Evolutionary conservation across 148 eudicot genomes (phyloP), one percentile per base, ranked within the genome.

Genomic region (Fagopyrum esculentum): DNA sequence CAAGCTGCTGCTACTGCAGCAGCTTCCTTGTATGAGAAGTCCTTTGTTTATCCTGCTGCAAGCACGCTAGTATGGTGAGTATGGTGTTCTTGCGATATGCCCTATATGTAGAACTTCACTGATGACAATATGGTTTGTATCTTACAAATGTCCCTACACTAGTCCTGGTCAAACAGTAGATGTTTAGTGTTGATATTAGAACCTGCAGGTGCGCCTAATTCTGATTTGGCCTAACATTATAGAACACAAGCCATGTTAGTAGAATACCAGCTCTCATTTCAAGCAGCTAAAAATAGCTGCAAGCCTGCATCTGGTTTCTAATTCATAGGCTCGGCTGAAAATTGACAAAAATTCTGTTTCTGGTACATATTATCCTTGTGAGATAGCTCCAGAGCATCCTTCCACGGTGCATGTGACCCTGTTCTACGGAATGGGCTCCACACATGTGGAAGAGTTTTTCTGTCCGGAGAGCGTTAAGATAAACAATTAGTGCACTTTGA

Each of bases 1-100:
- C 84, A 92, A 11, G 87, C 87, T 84, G 99, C 99, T 77, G 98
- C 96, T 50, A 90, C 98, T n/a, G 83, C 96, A 6, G 99, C 99
- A 54, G 98, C 99, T 9, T 77, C 97, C 29, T 69, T 95, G 30
- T 95, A 95, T 81, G 89, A 84, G 82, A 95, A 82, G 82, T 95
- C 99, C 77, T 85, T 86, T 81, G 98, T 95, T 50, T 95, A 95
- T 81, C 98, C 99, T 63, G 87, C 89, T 69, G 79, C 86, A 63
- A 87, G 83, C 66, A 77, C 89, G 35, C 60, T 86, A 78, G 82
- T 78, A 51, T 95, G 99, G 99, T 95, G 81, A 77, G 80, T 46
- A 63, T 40, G 74, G 55, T 29, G 63, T 52, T 64, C 40, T 13
- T 49, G 43, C 1, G 2, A 4, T 75, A 30, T 76, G 13, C 68